These are phyloP conservation scores for Spergularia marina DNA, from an alignment of 148 eudicot species.

Conservation along the genomic window DNA sequence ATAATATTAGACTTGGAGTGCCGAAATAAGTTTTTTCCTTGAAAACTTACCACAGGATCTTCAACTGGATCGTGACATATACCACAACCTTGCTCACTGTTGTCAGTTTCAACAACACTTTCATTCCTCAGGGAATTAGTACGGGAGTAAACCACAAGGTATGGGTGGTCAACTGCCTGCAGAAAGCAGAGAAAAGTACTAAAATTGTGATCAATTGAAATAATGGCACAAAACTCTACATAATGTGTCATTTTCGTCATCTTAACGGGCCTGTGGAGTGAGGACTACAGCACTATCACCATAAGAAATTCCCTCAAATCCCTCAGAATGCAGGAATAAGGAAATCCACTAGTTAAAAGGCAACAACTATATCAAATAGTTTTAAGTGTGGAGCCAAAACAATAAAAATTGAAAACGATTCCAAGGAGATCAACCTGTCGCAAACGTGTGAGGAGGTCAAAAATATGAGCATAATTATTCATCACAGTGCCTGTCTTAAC, in stretches of 20 bases:
- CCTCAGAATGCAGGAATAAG: not conserved
- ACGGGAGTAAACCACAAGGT: conserved; percentile 84
- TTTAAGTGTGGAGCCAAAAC: too few relatives aligned
- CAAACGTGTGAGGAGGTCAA: conserved; percentile 84
- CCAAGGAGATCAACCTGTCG: conserved; percentile 53
- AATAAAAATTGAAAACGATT: not conserved
- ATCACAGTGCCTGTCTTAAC: conserved; percentile 61
- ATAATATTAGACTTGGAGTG: conserved; percentile 2
- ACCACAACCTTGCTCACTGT: conserved; percentile 57
- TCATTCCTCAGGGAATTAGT: conserved; percentile 44
- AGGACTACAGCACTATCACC: not conserved
- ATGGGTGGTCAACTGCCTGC: conserved; percentile 97
- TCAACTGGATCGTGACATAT: conserved; percentile 79
- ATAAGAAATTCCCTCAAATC: not conserved
- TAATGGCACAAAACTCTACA: too few relatives aligned
- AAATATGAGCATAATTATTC: conserved; percentile 92
- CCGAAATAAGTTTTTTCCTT: not conserved
- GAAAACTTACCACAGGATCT: conserved; percentile 63
- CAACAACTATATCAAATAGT: too few relatives aligned
- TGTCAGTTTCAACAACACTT: conserved; percentile 33
- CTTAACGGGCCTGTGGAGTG: not conserved
- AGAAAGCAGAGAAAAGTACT: conserved; percentile 14
- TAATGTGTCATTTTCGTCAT: not conserved
- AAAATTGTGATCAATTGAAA: not conserved
- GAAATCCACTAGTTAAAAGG: not conserved